Percentiles rank a stretch among this genome's conserved stretches.
Conservation (phyloP, 2,329 filamentous ascomycete species). For the Aspergillus fischeri region DNA sequence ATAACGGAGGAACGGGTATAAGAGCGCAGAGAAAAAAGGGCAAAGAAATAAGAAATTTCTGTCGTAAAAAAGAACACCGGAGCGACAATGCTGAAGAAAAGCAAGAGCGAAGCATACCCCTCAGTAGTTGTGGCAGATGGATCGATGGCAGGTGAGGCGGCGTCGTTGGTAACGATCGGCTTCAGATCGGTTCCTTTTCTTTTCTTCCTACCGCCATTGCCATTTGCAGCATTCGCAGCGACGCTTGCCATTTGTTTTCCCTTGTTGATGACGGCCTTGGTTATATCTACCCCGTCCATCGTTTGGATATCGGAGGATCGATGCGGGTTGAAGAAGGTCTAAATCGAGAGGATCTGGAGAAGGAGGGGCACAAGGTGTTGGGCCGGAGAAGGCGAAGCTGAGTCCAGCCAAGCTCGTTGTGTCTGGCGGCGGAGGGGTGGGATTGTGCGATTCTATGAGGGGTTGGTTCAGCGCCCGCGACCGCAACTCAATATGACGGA, state of each 20-base stretch:
- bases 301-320: constrained; percentile 23
- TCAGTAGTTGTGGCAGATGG: constrained; percentile 41
- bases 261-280: constrained; percentile 62
- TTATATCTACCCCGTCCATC: constrained; percentile 63
- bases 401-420: not conserved
- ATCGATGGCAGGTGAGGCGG: constrained; percentile 42
- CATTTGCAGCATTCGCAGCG: constrained; percentile 46
- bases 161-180: constrained; percentile 63
- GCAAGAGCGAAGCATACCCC: constrained; percentile 31
- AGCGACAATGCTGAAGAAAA: constrained; percentile 1
- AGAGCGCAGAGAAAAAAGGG: constrained; percentile 1
- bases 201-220: constrained; percentile 60
- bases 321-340: constrained; percentile 1
- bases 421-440: not conserved
- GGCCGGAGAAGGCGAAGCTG: constrained; percentile 1
- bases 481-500: not conserved
- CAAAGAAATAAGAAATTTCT: constrained; percentile 5
- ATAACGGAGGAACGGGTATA: constrained; percentile 2
- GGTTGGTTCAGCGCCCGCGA: not conserved
- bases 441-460: not conserved
- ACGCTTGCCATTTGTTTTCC: constrained; percentile 59
- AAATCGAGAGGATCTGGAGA: not conserved
- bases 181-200: constrained; percentile 62
- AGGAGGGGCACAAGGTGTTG: not conserved
- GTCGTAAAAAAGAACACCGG: not conserved